These are phyloP conservation scores for Cyberlindnera misumaiensis DNA, from an alignment of 805 yeast species.

Conservation along the genomic window DNA sequence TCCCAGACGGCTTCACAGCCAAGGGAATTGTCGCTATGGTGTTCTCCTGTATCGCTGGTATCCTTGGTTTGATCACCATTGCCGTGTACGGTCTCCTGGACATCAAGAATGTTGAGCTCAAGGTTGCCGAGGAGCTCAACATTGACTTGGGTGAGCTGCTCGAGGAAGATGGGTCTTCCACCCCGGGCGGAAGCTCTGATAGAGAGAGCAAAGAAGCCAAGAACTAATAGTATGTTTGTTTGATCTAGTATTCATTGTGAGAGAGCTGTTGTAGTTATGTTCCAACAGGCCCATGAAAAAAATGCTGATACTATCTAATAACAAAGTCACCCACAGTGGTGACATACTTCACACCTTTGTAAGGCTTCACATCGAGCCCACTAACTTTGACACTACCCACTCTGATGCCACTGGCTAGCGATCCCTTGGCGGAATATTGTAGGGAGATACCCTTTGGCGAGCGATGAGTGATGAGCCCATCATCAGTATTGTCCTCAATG, in stretches of 20 bases:
- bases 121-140: constrained; percentile 33
- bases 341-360: constrained; percentile 83
- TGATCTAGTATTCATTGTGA: too few species aligned
- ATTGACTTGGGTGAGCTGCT: constrained; percentile 11
- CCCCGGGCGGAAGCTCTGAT: constrained; percentile 1
- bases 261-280: not conserved
- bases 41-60: constrained; percentile 81
- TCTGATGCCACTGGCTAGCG: constrained; percentile 67
- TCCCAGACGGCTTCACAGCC: constrained; percentile 91
- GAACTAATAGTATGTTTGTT: not conserved
- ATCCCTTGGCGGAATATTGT: constrained; percentile 56
- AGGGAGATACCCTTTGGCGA: constrained; percentile 34
- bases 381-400: constrained; percentile 60
- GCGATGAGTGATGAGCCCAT: constrained; percentile 27
- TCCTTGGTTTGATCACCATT: constrained; percentile 73
- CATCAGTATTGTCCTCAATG: constrained; percentile 24
- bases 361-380: constrained; percentile 68
- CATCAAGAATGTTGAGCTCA: constrained; percentile 58
- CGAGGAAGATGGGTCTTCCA: constrained; percentile 6
- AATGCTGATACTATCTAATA: constrained; percentile 10
- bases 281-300: too few species aligned
- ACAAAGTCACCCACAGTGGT: constrained; percentile 54
- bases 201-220: not conserved
- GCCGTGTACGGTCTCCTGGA: constrained; percentile 84
- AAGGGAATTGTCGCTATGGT: constrained; percentile 92